A percentile compares a stretch with the other conserved stretches of the same genome.
These are phyloP conservation scores for Pseudogymnoascus sp. DNA, from an alignment of 2,329 filamentous ascomycete species.

Conservation along the genomic window DNA sequence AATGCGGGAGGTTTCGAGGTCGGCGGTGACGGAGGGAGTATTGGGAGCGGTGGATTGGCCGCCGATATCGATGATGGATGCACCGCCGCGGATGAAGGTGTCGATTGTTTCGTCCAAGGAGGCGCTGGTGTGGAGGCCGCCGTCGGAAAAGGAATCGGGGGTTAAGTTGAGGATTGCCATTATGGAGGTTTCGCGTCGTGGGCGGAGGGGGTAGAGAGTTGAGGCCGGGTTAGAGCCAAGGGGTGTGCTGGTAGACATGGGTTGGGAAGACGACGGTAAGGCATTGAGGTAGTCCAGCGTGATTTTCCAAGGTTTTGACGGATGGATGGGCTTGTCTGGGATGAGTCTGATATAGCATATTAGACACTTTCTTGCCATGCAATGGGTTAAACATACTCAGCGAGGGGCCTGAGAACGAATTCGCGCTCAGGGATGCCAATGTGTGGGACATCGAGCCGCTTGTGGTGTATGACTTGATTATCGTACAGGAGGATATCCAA, in stretches of 20 bases:
- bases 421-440: conserved; percentile 78
- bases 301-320: conserved; percentile 49
- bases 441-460: conserved; percentile 78
- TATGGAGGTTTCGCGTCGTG: conserved; percentile 54
- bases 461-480: conserved; percentile 52
- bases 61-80: conserved; percentile 82
- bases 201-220: conserved; percentile 49
- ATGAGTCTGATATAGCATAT: conserved; percentile 38
- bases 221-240: conserved; percentile 34
- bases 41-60: conserved; percentile 86
- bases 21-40: conserved; percentile 55
- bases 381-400: conserved; percentile 47
- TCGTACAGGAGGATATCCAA: conserved; percentile 85
- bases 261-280: conserved; percentile 39
- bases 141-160: conserved; percentile 95
- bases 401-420: conserved; percentile 83
- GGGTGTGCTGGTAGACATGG: conserved; percentile 51
- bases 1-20: conserved; percentile 70
- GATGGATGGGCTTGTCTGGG: conserved; percentile 44
- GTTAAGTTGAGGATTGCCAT: conserved; percentile 97
- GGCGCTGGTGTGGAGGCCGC: conserved; percentile 51
- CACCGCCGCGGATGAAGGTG: conserved; percentile 57
- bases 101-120: conserved; percentile 51
- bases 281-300: conserved; percentile 53
- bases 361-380: conserved; percentile 2